Base-by-base conservation (phyloP, 169 alveolate genomes). In the Plasmodium yoelii region DNA sequence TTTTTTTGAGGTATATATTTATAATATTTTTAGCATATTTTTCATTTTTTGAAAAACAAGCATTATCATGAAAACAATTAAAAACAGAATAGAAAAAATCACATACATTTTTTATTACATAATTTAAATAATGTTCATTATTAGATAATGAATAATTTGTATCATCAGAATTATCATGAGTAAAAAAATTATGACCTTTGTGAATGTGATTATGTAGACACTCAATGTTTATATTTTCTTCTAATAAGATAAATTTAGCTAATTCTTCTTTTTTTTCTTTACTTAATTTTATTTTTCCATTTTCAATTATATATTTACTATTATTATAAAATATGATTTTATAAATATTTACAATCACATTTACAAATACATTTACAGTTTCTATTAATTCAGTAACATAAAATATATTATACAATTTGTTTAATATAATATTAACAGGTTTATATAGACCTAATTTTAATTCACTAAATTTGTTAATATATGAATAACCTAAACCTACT, bases 401-500 rank as follows among this genome's bases (percentile, higher is more conserved):
- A 53, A 57, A 86, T 34, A 86, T 12, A 64, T 68, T 69, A 42
- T 69, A 86, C 15, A 86, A 8, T 19, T 86, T 86, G 2, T 55
- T 10, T 24, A 86, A 60, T 2, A 42, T 70, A 53, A 47, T 19
- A 42, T 86, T 57, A 1, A 70, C 49, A 13, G 91, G 18, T 10
- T 86, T 22, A n/a, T 86, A n/a, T 12, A 86, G 34, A 2, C 86
- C 91, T 39, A 86, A 86, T 5, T 70, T 44, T 51, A 86, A 18
- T 28, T 46, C 69, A 39, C 44, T 34, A 47, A 86, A 86, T 63
- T 60, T 68, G 22, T 69, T 55, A 26, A 86, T 86, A 39, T 86
- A 86, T 1, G 80, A 68, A 59, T 86, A 28, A 2, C 77, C 87
- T 46, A 86, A 70, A n/a, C 87, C 91, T 9, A 86, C 26, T 34